A percentile compares a stretch with the other conserved stretches of the same genome.
phyloP scores from a whole-genome alignment of 805 yeast genomes.

The Phaffomyces thermotolerans region DNA sequence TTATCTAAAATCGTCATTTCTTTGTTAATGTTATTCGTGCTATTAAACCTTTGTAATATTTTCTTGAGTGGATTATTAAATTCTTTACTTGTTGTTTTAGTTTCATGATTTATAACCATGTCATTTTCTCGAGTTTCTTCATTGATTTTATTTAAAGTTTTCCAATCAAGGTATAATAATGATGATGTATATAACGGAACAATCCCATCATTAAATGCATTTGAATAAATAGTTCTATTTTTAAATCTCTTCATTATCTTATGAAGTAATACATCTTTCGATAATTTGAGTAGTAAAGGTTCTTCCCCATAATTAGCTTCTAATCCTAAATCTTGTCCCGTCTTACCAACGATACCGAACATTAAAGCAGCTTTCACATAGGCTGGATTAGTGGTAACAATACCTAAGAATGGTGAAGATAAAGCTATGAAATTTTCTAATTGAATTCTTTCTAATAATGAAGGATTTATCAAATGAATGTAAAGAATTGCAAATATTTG shows the following conservation, averaged over 20 bases:
- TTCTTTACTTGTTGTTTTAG: constrained; percentile 18
- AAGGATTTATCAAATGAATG: constrained; percentile 57
- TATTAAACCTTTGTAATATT: constrained; percentile 27
- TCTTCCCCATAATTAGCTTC: constrained; percentile 34
- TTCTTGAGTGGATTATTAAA: constrained; percentile 37
- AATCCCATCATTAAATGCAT: constrained; percentile 72
- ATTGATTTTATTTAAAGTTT: constrained; percentile 14
- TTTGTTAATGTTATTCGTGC: not conserved
- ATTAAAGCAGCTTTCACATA: constrained; percentile 62
- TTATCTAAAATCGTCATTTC: constrained; percentile 9
- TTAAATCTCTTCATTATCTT: constrained; percentile 46
- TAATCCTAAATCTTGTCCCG: constrained; percentile 73
- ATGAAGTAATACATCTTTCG: constrained; percentile 59
- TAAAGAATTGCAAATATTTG: constrained; percentile 77
- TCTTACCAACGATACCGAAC: constrained; percentile 71
- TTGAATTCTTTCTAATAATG: constrained; percentile 50
- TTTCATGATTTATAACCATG: not conserved
- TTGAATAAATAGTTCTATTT: constrained; percentile 68
- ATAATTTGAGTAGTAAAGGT: constrained; percentile 55
- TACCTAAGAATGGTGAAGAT: constrained; percentile 73
- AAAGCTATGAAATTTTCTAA: constrained; percentile 67
- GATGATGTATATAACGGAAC: constrained; percentile 75
- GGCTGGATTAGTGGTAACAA: constrained; percentile 70
- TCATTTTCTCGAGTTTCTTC: constrained; percentile 4
- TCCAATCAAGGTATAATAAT: constrained; percentile 54